Evolutionary conservation across 768 basidiomycete genomes (phyloP).

Genomic region (Boletellus sp.): DNA sequence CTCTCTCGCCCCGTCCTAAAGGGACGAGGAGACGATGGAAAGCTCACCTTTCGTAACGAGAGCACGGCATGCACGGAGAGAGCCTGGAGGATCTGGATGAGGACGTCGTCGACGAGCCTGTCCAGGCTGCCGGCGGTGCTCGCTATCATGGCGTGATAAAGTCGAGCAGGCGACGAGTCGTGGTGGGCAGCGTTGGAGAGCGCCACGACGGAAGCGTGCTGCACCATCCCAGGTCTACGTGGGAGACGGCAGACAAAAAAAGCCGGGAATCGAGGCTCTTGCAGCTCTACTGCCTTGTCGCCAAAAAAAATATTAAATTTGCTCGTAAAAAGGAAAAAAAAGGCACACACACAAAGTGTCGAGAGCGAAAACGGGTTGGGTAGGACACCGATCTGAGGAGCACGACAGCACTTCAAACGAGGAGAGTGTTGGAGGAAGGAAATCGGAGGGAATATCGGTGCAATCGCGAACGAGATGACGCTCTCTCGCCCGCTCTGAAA

Average conservation of each 20-base stretch:
- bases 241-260: not conserved
- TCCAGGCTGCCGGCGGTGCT: constrained; percentile 12
- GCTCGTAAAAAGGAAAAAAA: not conserved
- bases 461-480: no score
- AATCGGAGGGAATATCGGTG: no score
- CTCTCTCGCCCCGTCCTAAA: no score
- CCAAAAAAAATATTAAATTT: constrained; percentile 2
- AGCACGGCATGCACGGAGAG: constrained; percentile 18
- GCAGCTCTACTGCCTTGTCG: not conserved
- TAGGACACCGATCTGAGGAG: not conserved
- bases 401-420: no score
- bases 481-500: no score
- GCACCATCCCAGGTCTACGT: not conserved
- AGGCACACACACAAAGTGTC: not conserved
- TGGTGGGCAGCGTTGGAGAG: not conserved
- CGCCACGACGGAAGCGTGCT: not conserved
- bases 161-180: not conserved
- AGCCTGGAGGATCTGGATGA: constrained; percentile 17
- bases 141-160: not conserved
- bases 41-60: constrained; percentile 23
- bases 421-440: no score
- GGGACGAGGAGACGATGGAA: no score
- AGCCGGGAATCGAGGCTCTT: not conserved
- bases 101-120: constrained; percentile 26
- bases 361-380: not conserved